Base-by-base conservation (phyloP, 1,284 basidiomycete genomes). In the Xerocomus nothofagi region DNA sequence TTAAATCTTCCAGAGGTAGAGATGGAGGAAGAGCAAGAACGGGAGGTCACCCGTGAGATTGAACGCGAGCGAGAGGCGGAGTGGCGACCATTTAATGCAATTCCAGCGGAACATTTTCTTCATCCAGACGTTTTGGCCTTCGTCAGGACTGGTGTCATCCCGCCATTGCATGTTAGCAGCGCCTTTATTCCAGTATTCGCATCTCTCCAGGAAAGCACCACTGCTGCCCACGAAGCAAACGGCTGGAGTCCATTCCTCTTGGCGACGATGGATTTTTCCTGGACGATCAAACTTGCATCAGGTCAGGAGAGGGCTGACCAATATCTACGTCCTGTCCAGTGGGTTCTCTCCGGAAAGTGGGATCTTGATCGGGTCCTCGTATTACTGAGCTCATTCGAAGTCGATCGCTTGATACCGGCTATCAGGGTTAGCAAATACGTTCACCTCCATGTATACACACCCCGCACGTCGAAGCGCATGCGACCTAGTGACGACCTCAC, bases 371-470 rank as follows among this genome's bases (percentile, higher is more conserved):
- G 21, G 1, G 40, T 59, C 3, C 54, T 73, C 1, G 63, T 76
- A 17, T 49, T 70, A 3, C 49, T 76, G 46, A 78, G 77, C 53
- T 73, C 77, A 3, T 69, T 60, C 47, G 77, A 79, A 48, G 71
- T 61, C 17, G 70, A 77, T 39, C 50, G 51, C 20, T 61, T 78
- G 8, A 61, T 77, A 10, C 68, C 71, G 0, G 30, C 47, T 1
- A 74, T 77, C 39, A 69, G 65, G 24, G 32, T 38, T n/a, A 70
- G 65, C 53, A 51, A 53, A 14, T 20, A 32, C 4, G 70, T 74
- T 2, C 60, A 59, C 42, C 60, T 78, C 8, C 76, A 78, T 48
- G 17, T 72, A 2, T 79, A 76, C 46, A 52, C 71, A 3, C 70
- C 76, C 2, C 60, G 71, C 1, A 64, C 69, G 11, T 62, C 59